Conservation (phyloP, 2,329 filamentous ascomycete genomes). For the Fusarium compactum region DNA sequence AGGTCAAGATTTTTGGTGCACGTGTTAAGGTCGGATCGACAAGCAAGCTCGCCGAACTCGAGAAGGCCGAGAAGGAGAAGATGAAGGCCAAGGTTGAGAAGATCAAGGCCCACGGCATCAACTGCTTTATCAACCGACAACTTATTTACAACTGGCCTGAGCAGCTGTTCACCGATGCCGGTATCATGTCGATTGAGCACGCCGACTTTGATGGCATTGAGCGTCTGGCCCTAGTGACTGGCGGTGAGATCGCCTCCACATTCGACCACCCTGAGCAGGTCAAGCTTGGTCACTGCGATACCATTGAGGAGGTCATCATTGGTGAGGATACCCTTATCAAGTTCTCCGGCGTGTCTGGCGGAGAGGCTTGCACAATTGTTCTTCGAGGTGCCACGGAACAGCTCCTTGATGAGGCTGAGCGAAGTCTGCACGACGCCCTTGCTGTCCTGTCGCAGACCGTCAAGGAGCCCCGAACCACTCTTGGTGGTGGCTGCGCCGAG, state of each 20-base stretch:
- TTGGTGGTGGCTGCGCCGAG: conserved; percentile 96
- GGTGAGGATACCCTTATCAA: conserved; percentile 97
- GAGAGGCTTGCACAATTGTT: conserved; percentile 95
- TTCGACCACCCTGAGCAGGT: conserved; percentile 98
- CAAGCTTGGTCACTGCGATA: conserved; percentile 92
- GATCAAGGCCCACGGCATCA: conserved; percentile 98
- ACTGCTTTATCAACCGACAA: conserved; percentile 99
- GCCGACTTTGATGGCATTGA: conserved; percentile 99
- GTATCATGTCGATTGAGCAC: conserved; percentile 98
- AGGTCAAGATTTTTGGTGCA: conserved; percentile 99
- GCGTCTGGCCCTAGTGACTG: conserved; percentile 91
- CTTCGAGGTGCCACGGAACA: conserved; percentile 96
- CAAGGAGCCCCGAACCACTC: conserved; percentile 90
- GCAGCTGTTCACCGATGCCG: conserved; percentile 96
- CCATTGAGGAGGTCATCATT: conserved; percentile 98
- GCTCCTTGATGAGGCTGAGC: conserved; percentile 95
- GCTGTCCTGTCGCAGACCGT: conserved; percentile 97
- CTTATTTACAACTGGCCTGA: conserved; percentile 99
- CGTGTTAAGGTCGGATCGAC: conserved; percentile 97
- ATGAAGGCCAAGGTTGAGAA: conserved; percentile 99
- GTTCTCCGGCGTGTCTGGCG: conserved; percentile 95
- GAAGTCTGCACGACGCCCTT: conserved; percentile 93
- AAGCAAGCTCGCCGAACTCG: conserved; percentile 95
- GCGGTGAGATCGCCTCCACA: conserved; percentile 96
- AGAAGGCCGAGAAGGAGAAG: conserved; percentile 98